Evolutionary conservation across 305 asterid genomes (phyloP).

Genomic region (Fraxinus floribunda): DNA sequence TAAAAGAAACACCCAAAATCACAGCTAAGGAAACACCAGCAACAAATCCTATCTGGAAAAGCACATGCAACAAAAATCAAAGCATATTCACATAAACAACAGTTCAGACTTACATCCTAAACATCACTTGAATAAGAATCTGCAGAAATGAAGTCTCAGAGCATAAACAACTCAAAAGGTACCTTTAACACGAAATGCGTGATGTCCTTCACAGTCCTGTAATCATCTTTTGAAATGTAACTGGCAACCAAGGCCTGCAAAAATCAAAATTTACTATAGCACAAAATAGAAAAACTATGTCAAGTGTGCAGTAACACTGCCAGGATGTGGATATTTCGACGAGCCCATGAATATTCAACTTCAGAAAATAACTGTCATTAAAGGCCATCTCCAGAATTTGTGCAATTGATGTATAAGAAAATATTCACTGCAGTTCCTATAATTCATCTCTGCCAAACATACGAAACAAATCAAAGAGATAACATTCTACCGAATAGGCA

Average conservation of each 20-base stretch:
- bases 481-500: background rate
- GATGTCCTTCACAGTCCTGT: constrained; percentile 61
- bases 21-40: constrained; percentile 66
- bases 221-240: constrained; percentile 65
- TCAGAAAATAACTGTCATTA: background rate
- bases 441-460: background rate
- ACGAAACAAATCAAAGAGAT: background rate
- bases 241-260: constrained; percentile 80
- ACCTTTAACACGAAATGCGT: constrained; percentile 71
- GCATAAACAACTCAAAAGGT: constrained; percentile 17
- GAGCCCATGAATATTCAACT: constrained; percentile 19
- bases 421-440: background rate
- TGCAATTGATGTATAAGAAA: background rate
- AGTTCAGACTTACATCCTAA: background rate
- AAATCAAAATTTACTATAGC: constrained; percentile 19
- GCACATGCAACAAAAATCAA: constrained; percentile 15
- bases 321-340: background rate
- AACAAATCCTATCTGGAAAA: constrained; percentile 62
- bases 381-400: background rate
- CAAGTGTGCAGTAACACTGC: constrained; percentile 5
- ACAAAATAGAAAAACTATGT: background rate
- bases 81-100: constrained; percentile 1
- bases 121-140: constrained; percentile 8
- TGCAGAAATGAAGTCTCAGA: constrained; percentile 5
- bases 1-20: constrained; percentile 61